These are phyloP conservation scores for Oidium heveae DNA, from an alignment of 2,329 filamentous ascomycete species.

Conservation along the genomic window DNA sequence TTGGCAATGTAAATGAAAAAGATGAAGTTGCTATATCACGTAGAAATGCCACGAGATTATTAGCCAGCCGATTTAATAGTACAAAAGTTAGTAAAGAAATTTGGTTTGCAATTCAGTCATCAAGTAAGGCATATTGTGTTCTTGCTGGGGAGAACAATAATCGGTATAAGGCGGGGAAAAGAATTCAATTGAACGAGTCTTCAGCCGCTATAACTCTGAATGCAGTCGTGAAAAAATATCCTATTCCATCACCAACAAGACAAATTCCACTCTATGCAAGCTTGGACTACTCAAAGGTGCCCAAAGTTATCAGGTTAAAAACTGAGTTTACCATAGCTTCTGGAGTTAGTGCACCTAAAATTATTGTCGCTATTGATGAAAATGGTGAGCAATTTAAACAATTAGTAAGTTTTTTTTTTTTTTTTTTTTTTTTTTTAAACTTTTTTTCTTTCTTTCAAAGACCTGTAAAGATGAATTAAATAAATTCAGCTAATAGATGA, in stretches of 20 bases:
- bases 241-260: conserved; percentile 74
- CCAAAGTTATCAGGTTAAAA: conserved; percentile 47
- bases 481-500: conserved; percentile 7
- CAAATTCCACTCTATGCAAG: conserved; percentile 49
- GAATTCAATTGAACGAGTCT: conserved; percentile 37
- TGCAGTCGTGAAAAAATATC: conserved; percentile 33
- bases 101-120: conserved; percentile 49
- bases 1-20: conserved; percentile 39
- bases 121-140: conserved; percentile 38
- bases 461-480: background rate
- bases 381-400: conserved; percentile 68
- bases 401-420: conserved; percentile 25
- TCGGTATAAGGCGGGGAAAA: conserved; percentile 41
- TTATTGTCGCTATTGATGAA: conserved; percentile 56
- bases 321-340: conserved; percentile 62
- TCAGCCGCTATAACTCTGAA: conserved; percentile 35
- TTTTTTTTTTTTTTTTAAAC: too few relatives aligned
- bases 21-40: conserved; percentile 55
- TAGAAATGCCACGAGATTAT: conserved; percentile 41
- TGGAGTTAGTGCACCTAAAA: conserved; percentile 81
- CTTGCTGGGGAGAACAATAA: conserved; percentile 41
- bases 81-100: conserved; percentile 25
- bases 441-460: too few relatives aligned
- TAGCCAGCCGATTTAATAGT: conserved; percentile 31
- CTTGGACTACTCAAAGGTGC: conserved; percentile 52